phyloP scores from a whole-genome alignment of 1,284 basidiomycete species.

The Marasmius tenuissimus region DNA sequence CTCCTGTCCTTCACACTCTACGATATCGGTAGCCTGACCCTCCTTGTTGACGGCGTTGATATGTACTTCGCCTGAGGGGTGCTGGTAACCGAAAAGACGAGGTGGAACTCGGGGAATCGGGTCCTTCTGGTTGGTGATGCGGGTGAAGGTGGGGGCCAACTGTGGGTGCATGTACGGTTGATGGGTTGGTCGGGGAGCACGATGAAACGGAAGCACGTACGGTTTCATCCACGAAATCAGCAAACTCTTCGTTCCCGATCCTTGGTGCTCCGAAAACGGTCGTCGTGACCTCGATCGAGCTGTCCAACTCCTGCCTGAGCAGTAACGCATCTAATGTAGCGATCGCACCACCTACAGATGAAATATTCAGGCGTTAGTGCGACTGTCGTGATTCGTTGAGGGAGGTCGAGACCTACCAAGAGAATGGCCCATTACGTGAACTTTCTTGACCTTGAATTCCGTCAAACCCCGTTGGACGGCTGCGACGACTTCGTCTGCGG shows the following conservation, averaged over 20 bases:
- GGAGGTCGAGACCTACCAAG: slow-evolving; percentile 27
- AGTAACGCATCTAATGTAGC: slow-evolving; percentile 44
- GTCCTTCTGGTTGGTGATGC: background rate
- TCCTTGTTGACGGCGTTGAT: background rate
- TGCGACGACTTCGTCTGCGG: slow-evolving; percentile 38
- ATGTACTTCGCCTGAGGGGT: background rate
- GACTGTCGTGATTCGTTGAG: background rate
- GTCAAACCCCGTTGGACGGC: slow-evolving; percentile 38
- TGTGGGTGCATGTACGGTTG: too few relatives aligned
- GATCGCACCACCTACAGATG: slow-evolving; percentile 37
- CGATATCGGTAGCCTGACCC: background rate
- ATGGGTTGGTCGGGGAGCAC: too few relatives aligned
- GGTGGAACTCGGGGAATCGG: background rate
- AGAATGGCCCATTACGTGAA: slow-evolving; percentile 42
- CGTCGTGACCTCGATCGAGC: slow-evolving; percentile 33
- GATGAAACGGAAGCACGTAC: too few relatives aligned
- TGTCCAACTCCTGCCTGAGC: slow-evolving; percentile 37
- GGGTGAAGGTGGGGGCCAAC: background rate
- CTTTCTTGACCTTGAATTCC: slow-evolving; percentile 33
- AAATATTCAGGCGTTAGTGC: too few relatives aligned
- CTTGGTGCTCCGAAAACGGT: slow-evolving; percentile 46
- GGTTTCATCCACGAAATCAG: slow-evolving; percentile 38
- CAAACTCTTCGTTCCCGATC: slow-evolving; percentile 43
- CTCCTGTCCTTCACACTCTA: background rate
- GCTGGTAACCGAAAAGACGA: background rate